A percentile compares a stretch with the other conserved stretches of the same genome.
Conservation (phyloP, 2,329 filamentous ascomycete species). For the Fonsecaea nubica region DNA sequence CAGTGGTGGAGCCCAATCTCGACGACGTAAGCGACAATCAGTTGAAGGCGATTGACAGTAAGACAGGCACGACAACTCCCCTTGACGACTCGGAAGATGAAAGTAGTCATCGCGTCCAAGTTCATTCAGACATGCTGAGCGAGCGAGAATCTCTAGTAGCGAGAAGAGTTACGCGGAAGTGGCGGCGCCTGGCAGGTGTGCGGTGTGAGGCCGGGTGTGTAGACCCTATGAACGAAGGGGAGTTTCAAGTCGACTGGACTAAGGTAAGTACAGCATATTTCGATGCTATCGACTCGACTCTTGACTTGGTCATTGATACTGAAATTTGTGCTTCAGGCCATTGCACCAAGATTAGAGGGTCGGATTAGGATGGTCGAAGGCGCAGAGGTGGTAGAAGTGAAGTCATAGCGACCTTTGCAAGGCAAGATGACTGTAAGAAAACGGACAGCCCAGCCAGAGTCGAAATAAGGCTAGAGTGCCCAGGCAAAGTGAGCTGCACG, state of each 20-base stretch:
- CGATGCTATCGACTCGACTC: no score
- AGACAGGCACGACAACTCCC: conserved; percentile 34
- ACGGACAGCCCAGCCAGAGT: no score
- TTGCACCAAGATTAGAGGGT: conserved; percentile 78
- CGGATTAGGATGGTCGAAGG: conserved; percentile 60
- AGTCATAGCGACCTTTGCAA: background rate
- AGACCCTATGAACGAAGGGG: conserved; percentile 35
- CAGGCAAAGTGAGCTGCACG: no score
- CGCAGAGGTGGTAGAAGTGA: background rate
- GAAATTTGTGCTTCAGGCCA: conserved; percentile 57
- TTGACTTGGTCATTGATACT: background rate
- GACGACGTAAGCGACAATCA: conserved; percentile 14
- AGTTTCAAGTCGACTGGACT: conserved; percentile 39
- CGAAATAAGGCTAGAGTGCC: no score
- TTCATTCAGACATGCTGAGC: conserved; percentile 19
- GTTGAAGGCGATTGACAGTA: conserved; percentile 38
- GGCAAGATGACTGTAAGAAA: no score
- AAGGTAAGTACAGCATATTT: conserved; percentile 26
- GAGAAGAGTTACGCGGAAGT: conserved; percentile 38
- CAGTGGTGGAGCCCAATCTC: conserved; percentile 33
- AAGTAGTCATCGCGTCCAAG: conserved; percentile 39
- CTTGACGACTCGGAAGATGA: conserved; percentile 60
- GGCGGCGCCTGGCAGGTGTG: conserved; percentile 37
- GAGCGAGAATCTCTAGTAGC: conserved; percentile 41
- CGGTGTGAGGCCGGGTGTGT: conserved; percentile 32